These are phyloP conservation scores for Botrytis fabae DNA, from an alignment of 2,329 filamentous ascomycete species.

Conservation along the genomic window DNA sequence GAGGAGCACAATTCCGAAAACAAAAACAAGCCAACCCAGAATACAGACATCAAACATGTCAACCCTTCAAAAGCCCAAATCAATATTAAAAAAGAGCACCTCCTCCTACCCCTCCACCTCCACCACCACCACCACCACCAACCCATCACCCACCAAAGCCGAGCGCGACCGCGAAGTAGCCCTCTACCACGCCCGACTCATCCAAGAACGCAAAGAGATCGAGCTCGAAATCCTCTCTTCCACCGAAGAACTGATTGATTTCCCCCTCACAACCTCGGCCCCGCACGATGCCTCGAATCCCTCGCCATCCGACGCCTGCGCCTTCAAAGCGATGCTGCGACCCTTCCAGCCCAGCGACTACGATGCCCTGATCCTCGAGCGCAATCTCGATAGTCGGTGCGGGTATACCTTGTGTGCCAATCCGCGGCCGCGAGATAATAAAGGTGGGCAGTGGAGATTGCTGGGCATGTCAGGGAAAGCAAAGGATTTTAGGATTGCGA, in stretches of 20 bases:
- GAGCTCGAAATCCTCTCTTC: constrained; percentile 75
- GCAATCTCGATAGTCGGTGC: constrained; percentile 79
- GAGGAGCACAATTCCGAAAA: background rate
- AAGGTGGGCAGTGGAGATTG: constrained; percentile 67
- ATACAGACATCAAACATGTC: constrained; percentile 31
- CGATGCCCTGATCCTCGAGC: constrained; percentile 83
- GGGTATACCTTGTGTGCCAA: constrained; percentile 79
- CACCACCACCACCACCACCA: constrained; percentile 35
- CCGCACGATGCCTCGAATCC: constrained; percentile 53
- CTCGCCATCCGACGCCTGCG: constrained; percentile 58
- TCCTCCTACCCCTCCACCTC: constrained; percentile 44
- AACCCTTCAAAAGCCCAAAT: constrained; percentile 44
- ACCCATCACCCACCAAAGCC: constrained; percentile 42
- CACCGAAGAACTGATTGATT: constrained; percentile 55
- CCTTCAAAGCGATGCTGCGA: constrained; percentile 66
- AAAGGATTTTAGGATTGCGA: constrained; percentile 66
- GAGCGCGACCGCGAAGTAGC: constrained; percentile 62
- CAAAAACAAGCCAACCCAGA: background rate
- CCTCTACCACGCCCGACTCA: constrained; percentile 76
- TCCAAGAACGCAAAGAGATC: constrained; percentile 79
- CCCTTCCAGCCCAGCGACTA: constrained; percentile 87
- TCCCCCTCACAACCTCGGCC: constrained; percentile 43
- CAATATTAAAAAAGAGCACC: constrained; percentile 62
- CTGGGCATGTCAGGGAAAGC: constrained; percentile 51
- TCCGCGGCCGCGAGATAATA: constrained; percentile 56